Evolutionary conservation across 257 asterid genomes (phyloP).

Genomic region (Anisodus tanguticus): DNA sequence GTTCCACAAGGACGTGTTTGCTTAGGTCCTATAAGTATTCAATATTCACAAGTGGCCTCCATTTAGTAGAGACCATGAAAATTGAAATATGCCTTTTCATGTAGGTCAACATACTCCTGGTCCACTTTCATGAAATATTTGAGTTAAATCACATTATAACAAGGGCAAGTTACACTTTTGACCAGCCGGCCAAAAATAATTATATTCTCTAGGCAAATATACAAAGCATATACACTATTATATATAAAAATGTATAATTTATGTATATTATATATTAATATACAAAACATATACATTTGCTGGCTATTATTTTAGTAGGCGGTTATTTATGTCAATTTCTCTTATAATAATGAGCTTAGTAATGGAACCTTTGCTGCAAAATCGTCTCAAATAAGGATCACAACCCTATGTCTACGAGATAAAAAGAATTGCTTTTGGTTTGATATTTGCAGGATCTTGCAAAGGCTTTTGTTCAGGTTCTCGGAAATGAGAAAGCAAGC

Average conservation of each 20-base stretch:
- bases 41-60: background rate
- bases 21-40: background rate
- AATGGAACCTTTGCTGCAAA: background rate
- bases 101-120: background rate
- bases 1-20: background rate
- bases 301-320: too few species aligned
- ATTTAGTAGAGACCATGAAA: background rate
- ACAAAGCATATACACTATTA: too few species aligned
- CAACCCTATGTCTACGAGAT: background rate
- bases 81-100: background rate
- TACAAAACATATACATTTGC: too few species aligned
- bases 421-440: background rate
- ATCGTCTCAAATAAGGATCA: background rate
- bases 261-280: too few species aligned
- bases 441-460: slow-evolving; percentile 76
- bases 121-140: background rate
- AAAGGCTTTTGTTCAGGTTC: slow-evolving; percentile 76
- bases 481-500: slow-evolving; percentile 91
- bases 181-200: too few species aligned
- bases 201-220: too few species aligned
- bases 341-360: background rate
- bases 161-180: too few species aligned
- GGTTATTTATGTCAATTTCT: too few species aligned
- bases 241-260: too few species aligned
- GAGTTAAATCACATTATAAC: background rate